Evolutionary conservation across 163 green algal species (phyloP), one percentile per base, ranked within the genome.

Genomic region (Volvox carteri): DNA sequence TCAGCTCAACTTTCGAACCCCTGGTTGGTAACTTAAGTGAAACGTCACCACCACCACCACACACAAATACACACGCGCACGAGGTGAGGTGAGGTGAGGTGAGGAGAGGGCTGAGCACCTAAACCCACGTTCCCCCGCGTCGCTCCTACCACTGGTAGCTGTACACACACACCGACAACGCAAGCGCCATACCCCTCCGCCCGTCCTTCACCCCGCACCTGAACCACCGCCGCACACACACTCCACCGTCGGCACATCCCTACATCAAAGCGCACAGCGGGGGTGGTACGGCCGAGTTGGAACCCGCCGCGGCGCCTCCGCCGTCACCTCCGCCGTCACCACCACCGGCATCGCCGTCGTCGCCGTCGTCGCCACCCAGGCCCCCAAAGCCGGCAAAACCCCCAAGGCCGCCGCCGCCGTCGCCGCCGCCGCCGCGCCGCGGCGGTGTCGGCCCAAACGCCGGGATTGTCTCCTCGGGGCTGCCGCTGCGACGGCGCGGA

Each of bases 401-500:
- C 0, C 35, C 46, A 1, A 18, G 11, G 14, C 18, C 78, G 7
- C 12, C 35, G 14, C 35, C 67, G 21, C 16, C 67, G 35, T 48
- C 33, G 25, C 8, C 50, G 67, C 37, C 35, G 78, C 28, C 28
- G 37, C n/a, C 19, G 30, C 46, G 4, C 16, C 18, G 23, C 79
- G 60, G 79, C n/a, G 79, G 81, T 33, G 81, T 72, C 46, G 41
- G 33, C 4, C 68, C 68, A 48, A 88, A 88, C 0, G 83, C 83
- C 2, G 83, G 83, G 14, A 88, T 83, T 7, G 83, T 88, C 48
- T 88, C 83, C 83, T 88, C 83, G 11, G 83, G 83, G 50, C 68
- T 88, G 46, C 83, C 83, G 18, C 50, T 81, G 25, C 83, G 68
- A 35, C 83, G 83, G 11, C 39, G 70, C 68, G 81, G 68, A 18